Base-by-base conservation (phyloP, 2,329 filamentous ascomycete genomes). In the Trichoderma sp. region DNA sequence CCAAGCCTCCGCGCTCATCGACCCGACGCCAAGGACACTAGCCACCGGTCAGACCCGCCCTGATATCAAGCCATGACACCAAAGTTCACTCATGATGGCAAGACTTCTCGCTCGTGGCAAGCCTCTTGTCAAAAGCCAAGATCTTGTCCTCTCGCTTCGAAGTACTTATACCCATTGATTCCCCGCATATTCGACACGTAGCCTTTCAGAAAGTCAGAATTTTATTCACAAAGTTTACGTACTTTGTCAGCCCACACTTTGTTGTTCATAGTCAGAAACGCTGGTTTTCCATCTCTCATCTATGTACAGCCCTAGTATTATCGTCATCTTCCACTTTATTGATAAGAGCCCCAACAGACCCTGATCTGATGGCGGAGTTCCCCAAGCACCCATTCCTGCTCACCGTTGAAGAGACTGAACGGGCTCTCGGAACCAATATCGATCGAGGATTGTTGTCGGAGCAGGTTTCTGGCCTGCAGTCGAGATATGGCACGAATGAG, bases 401-500 rank as follows among this genome's bases (percentile, higher is more conserved):
- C 64, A 79, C 87, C 26, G 84, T 87, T 75, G 82, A 88, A 74
- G 86, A 92, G 80, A 91, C 93, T 72, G 88, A 88, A 32, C 82
- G 86, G 68, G 85, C 88, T 73, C 85, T 92, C 68, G 83, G 85
- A 43, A 91, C 91, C 67, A 85, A 92, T 77, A 78, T 90, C 68
- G 91, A 93, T 73, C 90, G 87, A 78, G 92, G 92, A 50, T 83
- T 95, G 57, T 88, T 85, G 11, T 85, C 87, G 17, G 79, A 82
- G 9, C 87, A 92, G 77, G 91, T 92, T 26, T 79, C 84, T 66
- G 81, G 88, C 70, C 83, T 91, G 28, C 85, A 90, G 70, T 80
- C 86, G 26, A 84, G 87, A 72, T 90, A 91, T 78, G 91, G 91
- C 64, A 84, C 81, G 20, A 94, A 94, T 82, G 90, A 93, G 77